Base-by-base conservation (phyloP, 805 yeast genomes). In the Cyberlindnera meyerae region DNA sequence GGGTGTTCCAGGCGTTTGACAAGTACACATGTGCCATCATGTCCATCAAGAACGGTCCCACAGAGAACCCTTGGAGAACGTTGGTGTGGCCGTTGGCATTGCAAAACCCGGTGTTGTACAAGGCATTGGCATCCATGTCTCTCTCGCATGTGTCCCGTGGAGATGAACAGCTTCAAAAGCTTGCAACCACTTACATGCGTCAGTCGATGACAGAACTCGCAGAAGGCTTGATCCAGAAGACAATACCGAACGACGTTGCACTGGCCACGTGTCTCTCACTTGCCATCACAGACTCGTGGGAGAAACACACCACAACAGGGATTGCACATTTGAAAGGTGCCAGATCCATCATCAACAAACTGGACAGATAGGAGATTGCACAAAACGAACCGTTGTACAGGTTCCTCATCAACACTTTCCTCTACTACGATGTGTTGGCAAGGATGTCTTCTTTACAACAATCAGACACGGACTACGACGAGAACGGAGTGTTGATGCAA, bases 251-350 rank as follows among this genome's bases (percentile, higher is more conserved):
- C 9, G 84, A 78, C 43, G 77, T 79, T 11, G 85, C 85, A 1
- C 59, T 80, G 15, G 77, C 82, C 0, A 74, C 84, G 0, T 79
- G 85, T 42, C 53, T 80, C 39, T 73, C 76, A 15, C 60, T 80
- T 37, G 81, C 85, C 0, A 71, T 76, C 40, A 71, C 82, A 27
- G 86, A 80, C 52, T 68, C 80, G 0, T 79, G 86, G 86, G 80
- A 77, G 50, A 70, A 77, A 11, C 80, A 75, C 40, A 77, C 73
- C 5, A 70, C 82, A 3, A 75, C 82, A 17, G 85, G 86, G 11
- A 75, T 79, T 36, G 79, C 82, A 2, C 87, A 79, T 57, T 62
- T 79, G 40, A 74, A 72, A 49, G 85, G 86, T 21, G 85, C 85
- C 4, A 68, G 71, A 41, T 68, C 76, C 11, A 73, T 79, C 71